Evolutionary conservation across 1,139 yeast species (phyloP), one percentile per base, ranked within the genome.

Genomic region (Scheffersomyces insectosa): DNA sequence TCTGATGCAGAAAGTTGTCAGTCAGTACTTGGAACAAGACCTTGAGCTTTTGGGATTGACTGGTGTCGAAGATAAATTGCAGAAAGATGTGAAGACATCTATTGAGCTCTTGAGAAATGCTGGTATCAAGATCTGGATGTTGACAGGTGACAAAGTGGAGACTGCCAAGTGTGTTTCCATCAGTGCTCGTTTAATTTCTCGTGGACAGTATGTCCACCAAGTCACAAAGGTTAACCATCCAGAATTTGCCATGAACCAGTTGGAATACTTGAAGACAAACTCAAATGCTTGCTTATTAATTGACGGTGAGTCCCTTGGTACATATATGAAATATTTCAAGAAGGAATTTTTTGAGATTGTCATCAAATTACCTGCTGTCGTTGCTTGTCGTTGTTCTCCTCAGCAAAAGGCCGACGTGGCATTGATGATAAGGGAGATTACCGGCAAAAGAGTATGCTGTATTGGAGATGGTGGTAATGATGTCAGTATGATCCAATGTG

Each of bases 401-500:
- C 99, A 95, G 63, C 99, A 95, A 59, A 95, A 95, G 63, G 99
- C 99, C 0, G 98, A 95, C 60, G 88, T 95, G 41, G 97, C 99
- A 0, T 59, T 79, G 16, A 70, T 85, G 51, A 95, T 95, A 50
- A 79, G 91, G 52, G 80, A 80, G 46, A 68, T 80, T 30, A 93
- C 99, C 0, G 88, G 89, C 5, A 89, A 88, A 59, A 72, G 99
- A 42, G 97, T 91, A 3, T 91, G 98, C 55, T 93, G 99, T 62
- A 95, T 95, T 55, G 99, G 99, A 41, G 99, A 95, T 65, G 99
- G 99, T 52, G 99, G 99, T 55, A 95, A 95, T 59, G 99, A 95
- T 65, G 99, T 95, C 32, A 88, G 96, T 56, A 95, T 95, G 99
- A 95, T 95, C 54, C 99, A 93, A 66, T 88, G 95, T 55, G 99